A percentile compares a stretch with the other conserved stretches of the same genome.
phyloP scores from a whole-genome alignment of 2,329 filamentous ascomycete genomes.

The Tolypocladium sp. region DNA sequence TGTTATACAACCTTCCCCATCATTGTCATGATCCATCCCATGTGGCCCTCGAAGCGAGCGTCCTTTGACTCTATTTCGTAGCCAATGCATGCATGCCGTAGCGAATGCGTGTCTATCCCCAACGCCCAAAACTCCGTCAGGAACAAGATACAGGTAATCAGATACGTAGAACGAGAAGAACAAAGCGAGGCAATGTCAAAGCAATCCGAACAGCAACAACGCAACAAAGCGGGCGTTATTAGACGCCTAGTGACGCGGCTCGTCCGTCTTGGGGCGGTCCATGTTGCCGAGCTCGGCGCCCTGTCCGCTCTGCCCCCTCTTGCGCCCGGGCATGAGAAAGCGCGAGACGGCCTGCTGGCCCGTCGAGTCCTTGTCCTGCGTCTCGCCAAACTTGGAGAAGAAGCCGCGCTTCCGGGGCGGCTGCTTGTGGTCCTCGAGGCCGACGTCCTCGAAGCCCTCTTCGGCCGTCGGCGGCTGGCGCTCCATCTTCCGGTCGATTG shows the following conservation, averaged over 20 bases:
- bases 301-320: conserved; percentile 55
- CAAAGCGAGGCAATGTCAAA: conserved; percentile 2
- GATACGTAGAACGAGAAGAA: not conserved
- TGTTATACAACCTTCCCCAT: not conserved
- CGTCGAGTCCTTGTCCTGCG: conserved; percentile 24
- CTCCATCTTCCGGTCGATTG: conserved; percentile 48
- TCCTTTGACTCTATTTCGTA: conserved; percentile 6
- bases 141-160: conserved; percentile 4
- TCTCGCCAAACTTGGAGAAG: conserved; percentile 67
- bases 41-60: conserved; percentile 3
- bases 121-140: conserved; percentile 15
- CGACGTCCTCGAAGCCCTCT: conserved; percentile 84
- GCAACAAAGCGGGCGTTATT: not conserved
- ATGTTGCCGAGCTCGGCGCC: conserved; percentile 65
- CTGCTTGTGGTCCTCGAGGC: conserved; percentile 64
- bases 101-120: conserved; percentile 16
- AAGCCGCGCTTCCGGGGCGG: conserved; percentile 53
- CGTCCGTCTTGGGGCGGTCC: conserved; percentile 26
- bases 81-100: conserved; percentile 7
- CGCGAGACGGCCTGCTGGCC: conserved; percentile 35
- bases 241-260: not conserved
- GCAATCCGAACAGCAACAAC: not conserved
- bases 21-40: not conserved
- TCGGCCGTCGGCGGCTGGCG: conserved; percentile 59
- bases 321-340: conserved; percentile 63